Evolutionary conservation across 202 grass and related monocot species (phyloP), one percentile per base, ranked within the genome.

Genomic region (Carex arenaria): DNA sequence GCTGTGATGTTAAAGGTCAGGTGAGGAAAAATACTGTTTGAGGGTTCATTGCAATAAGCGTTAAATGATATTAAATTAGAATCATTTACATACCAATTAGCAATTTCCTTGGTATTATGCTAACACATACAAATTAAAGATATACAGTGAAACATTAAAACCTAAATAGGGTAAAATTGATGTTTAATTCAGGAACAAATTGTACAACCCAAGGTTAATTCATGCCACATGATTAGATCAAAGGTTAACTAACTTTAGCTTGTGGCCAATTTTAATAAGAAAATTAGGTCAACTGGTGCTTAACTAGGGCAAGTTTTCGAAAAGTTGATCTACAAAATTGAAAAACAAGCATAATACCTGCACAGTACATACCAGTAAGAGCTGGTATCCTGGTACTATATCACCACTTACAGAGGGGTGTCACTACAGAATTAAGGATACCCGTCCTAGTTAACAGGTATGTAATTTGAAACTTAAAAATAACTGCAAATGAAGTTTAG

Each of bases 401-500:
- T 45, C 8, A 10, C 1, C 8, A 45, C 8, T 45, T 2, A 45
- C 43, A 45, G 8, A 45, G 8, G 43, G 43, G 7, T 45, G 45
- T 49, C 45, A 49, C 45, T 49, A 49, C 45, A 12, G 45, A 49
- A 12, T 49, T 49, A 49, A 49, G 45, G 10, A 49, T 45, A n/a
- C 3, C 38, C 20, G 36, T 45, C 67, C 45, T 71, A 71, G n/a
- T 47, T 71, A 47, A 71, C 8, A 22, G 36, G 60, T 20, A 45
- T 23, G 66, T 42, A 84, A 59, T 76, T 14, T 61, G 19, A 10
- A 83, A 63, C 5, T 47, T n/a, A 56, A 26, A 26, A 51, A 36
- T n/a, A 57, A 28, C 15, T 64, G n/a, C 5, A 67, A 67, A 82
- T 53, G 57, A 67, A 52, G 45, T 82, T 69, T 67, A 76, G 38